These are phyloP conservation scores for Yamadazyma blattariae DNA, from an alignment of 1,139 yeast species.

Conservation along the genomic window DNA sequence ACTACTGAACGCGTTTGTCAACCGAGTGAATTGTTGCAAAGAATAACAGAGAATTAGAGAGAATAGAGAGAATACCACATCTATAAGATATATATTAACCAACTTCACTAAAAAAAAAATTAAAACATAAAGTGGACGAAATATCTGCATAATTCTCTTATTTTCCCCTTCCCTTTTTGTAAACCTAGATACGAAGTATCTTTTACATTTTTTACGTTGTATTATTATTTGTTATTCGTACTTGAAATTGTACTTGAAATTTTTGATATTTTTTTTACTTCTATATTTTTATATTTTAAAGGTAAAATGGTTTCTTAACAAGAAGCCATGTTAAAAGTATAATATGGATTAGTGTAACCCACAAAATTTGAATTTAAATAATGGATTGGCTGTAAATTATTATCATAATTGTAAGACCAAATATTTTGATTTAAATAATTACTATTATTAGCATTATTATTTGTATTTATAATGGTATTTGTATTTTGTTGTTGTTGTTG, in stretches of 20 bases:
- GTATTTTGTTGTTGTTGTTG: constrained; percentile 1
- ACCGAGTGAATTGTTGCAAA: too few species aligned
- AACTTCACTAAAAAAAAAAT: constrained; percentile 10
- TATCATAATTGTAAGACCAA: constrained; percentile 19
- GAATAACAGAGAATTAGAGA: too few species aligned
- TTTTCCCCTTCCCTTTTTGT: background rate
- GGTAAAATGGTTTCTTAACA: too few species aligned
- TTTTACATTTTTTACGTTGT: too few species aligned
- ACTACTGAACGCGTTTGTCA: too few species aligned
- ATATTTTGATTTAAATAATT: constrained; percentile 7
- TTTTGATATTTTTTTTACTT: too few species aligned
- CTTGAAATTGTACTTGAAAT: too few species aligned
- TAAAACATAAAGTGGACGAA: constrained; percentile 6
- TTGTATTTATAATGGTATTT: background rate
- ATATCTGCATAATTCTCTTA: background rate
- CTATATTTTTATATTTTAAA: too few species aligned
- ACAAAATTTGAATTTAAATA: constrained; percentile 22
- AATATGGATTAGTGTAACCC: constrained; percentile 42
- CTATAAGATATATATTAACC: too few species aligned
- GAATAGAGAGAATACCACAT: too few species aligned
- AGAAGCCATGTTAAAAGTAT: constrained; percentile 32
- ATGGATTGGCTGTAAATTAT: constrained; percentile 14
- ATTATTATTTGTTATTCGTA: too few species aligned
- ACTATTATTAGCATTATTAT: background rate
- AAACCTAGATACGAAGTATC: too few species aligned